These are phyloP conservation scores for Zygoascus hellenicus DNA, from an alignment of 1,139 yeast genomes.

Conservation along the genomic window DNA sequence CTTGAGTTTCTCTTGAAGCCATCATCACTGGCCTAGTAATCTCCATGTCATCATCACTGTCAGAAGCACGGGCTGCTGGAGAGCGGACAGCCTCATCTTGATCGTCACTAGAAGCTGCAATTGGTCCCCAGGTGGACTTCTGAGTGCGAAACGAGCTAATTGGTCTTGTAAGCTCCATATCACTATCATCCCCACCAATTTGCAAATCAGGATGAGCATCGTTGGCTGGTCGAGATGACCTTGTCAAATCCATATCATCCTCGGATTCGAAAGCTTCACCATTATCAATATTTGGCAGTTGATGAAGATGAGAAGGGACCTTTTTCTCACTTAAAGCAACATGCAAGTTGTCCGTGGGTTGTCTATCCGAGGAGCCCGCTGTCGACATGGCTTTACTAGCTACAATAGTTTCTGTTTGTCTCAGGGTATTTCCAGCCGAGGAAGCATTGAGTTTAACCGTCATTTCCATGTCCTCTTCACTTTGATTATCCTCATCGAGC, in stretches of 20 bases:
- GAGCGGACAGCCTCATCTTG: neutral
- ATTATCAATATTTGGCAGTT: no score
- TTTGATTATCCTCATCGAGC: no score
- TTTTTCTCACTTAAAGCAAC: no score
- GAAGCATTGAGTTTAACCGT: no score
- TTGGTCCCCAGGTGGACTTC: slow-evolving; percentile 2
- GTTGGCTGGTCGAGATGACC: neutral
- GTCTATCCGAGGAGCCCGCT: no score
- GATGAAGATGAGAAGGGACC: no score
- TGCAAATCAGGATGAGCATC: neutral
- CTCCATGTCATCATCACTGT: slow-evolving; percentile 9
- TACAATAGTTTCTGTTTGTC: no score
- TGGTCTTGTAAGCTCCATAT: slow-evolving; percentile 20
- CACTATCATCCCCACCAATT: slow-evolving; percentile 14
- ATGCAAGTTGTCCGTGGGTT: no score
- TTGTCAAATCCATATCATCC: slow-evolving; percentile 11
- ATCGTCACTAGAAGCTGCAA: slow-evolving; percentile 5
- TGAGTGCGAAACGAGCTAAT: slow-evolving; percentile 5
- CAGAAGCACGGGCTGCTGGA: neutral
- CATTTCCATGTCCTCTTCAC: no score
- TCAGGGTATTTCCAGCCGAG: no score
- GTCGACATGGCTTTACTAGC: no score
- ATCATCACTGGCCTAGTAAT: slow-evolving; percentile 7
- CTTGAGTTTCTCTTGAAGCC: neutral
- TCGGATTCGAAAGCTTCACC: neutral